A percentile compares a stretch with the other conserved stretches of the same genome.
These are phyloP conservation scores for Celoporthe dispersa DNA, from an alignment of 2,329 filamentous ascomycete species.

Conservation along the genomic window DNA sequence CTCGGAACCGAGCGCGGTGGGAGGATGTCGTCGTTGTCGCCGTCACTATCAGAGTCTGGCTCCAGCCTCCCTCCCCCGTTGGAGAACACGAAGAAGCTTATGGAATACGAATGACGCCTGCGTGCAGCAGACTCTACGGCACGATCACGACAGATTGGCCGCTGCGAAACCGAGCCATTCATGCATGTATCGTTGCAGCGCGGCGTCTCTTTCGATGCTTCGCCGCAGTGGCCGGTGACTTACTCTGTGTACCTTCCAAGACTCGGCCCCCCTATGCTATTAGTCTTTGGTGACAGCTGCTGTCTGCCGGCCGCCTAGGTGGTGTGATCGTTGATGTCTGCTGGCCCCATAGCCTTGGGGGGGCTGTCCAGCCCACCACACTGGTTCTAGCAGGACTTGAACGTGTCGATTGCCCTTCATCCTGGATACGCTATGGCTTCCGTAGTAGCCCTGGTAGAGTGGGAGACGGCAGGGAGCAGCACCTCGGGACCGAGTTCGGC, in stretches of 20 bases:
- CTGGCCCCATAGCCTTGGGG: too few relatives aligned
- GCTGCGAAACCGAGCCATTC: background rate
- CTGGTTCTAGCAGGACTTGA: background rate
- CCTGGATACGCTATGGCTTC: background rate
- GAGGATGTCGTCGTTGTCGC: background rate
- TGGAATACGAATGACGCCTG: background rate
- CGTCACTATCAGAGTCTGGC: background rate
- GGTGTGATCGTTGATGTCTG: background rate
- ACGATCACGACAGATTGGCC: background rate
- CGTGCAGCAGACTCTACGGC: background rate
- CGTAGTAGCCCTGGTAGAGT: background rate
- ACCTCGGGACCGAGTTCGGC: constrained; percentile 8
- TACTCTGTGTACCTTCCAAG: background rate
- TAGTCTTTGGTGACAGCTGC: background rate
- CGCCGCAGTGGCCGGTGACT: background rate
- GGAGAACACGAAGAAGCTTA: background rate
- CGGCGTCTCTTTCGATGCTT: background rate
- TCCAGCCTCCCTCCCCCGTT: background rate
- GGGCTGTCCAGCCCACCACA: background rate
- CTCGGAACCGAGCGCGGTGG: background rate
- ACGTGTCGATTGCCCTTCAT: background rate
- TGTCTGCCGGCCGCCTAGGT: too few relatives aligned
- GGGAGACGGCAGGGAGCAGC: background rate
- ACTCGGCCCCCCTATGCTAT: background rate
- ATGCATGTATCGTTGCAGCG: background rate